phyloP scores from a whole-genome alignment of 2,329 filamentous ascomycete genomes.

The Knoxdaviesia capensis region DNA sequence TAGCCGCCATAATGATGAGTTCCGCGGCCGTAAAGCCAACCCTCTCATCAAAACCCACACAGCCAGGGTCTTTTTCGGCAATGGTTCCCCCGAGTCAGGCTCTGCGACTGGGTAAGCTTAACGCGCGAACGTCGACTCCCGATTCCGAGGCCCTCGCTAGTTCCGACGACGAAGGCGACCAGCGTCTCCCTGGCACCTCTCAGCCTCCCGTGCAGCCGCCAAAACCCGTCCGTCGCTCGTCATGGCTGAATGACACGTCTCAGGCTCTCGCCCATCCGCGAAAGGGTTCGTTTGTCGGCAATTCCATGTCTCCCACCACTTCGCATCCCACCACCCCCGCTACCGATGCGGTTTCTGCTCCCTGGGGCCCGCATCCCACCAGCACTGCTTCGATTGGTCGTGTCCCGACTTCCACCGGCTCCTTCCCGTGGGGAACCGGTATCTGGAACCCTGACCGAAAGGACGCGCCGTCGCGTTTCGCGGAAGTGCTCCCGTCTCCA shows the following conservation, averaged over 20 bases:
- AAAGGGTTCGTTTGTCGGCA: constrained; percentile 59
- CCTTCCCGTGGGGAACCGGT: constrained; percentile 57
- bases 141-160: constrained; percentile 88
- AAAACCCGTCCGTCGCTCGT: constrained; percentile 52
- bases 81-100: constrained; percentile 38
- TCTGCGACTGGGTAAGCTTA: constrained; percentile 53
- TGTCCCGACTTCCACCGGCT: constrained; percentile 23
- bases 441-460: constrained; percentile 68
- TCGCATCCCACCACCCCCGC: constrained; percentile 70
- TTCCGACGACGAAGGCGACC: constrained; percentile 77
- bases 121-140: constrained; percentile 66
- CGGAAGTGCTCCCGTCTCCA: constrained; percentile 56
- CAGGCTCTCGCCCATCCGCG: constrained; percentile 42
- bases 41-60: constrained; percentile 24
- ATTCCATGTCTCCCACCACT: constrained; percentile 56
- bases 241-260: constrained; percentile 71
- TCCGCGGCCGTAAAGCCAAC: constrained; percentile 27
- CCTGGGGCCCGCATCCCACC: constrained; percentile 33
- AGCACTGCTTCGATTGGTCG: constrained; percentile 26
- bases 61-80: constrained; percentile 21
- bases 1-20: constrained; percentile 21
- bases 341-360: constrained; percentile 33
- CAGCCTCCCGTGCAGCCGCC: constrained; percentile 26
- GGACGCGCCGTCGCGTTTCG: constrained; percentile 52
- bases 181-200: constrained; percentile 32